phyloP scores from a whole-genome alignment of 345 rosid species.

The Gossypium arboreum region DNA sequence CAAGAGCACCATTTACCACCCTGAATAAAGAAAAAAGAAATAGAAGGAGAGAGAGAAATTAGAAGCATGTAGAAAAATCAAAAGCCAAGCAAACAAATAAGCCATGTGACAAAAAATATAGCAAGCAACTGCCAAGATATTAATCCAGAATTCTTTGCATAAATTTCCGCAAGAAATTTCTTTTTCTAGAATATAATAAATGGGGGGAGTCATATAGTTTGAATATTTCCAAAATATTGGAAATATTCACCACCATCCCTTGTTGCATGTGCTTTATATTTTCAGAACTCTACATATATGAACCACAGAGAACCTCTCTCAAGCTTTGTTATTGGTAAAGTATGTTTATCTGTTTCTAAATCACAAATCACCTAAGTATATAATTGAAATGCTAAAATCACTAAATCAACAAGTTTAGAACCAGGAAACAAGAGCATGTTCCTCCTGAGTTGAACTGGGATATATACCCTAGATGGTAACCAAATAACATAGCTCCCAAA shows the following conservation, averaged over 20 bases:
- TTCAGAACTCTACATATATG: not conserved
- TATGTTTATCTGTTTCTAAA: not conserved
- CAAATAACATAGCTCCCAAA: constrained; percentile 91
- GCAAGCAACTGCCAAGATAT: constrained; percentile 6
- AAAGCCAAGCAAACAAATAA: not conserved
- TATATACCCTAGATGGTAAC: constrained; percentile 95
- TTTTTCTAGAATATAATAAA: not conserved
- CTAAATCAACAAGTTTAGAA: not conserved
- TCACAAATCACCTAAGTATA: not conserved
- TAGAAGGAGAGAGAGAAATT: not conserved
- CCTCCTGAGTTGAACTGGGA: constrained; percentile 6
- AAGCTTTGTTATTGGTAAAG: not conserved
- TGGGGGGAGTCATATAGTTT: not conserved
- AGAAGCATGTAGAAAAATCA: not conserved
- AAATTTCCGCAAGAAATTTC: not conserved
- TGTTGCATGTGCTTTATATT: not conserved
- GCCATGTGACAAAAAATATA: not conserved
- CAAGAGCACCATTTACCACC: constrained; percentile 96
- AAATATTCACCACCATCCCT: not conserved
- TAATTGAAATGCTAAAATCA: not conserved
- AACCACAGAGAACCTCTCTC: not conserved
- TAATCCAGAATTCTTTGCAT: not conserved
- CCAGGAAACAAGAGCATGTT: not conserved
- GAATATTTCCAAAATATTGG: not conserved
- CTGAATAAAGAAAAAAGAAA: constrained; percentile 35